phyloP scores from a whole-genome alignment of 495 filamentous ascomycete genomes.

The Penicillium roqueforti region DNA sequence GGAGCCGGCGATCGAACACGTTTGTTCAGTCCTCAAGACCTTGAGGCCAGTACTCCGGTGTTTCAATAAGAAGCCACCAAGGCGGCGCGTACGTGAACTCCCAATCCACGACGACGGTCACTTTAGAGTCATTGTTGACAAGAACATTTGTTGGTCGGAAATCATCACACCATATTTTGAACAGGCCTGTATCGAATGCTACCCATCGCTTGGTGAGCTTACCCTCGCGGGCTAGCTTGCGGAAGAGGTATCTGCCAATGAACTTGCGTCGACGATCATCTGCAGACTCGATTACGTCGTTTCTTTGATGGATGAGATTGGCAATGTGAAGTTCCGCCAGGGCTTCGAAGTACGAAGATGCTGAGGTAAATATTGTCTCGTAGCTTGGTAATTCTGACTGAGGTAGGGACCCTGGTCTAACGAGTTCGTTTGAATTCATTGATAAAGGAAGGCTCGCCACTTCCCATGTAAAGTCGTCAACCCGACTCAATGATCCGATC shows the following conservation, averaged over 20 bases:
- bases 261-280: constrained; percentile 41
- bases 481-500: constrained; percentile 37
- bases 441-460: constrained; percentile 19
- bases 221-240: constrained; percentile 25
- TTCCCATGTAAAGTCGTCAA: constrained; percentile 21
- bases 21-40: not conserved
- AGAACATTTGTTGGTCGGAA: constrained; percentile 27
- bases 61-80: constrained; percentile 15
- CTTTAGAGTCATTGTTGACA: constrained; percentile 9
- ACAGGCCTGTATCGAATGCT: constrained; percentile 14
- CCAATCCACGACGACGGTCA: constrained; percentile 11
- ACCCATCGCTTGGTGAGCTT: constrained; percentile 5
- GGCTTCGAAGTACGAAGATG: not conserved
- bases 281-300: constrained; percentile 17
- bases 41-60: constrained; percentile 3
- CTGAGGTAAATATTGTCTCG: constrained; percentile 22
- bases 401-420: constrained; percentile 24
- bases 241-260: constrained; percentile 36
- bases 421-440: constrained; percentile 30
- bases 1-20: not conserved
- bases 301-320: constrained; percentile 2
- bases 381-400: constrained; percentile 30
- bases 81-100: constrained; percentile 18
- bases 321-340: not conserved
- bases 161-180: constrained; percentile 34